A percentile compares a stretch with the other conserved stretches of the same genome.
Conservation (phyloP, 2,329 filamentous ascomycete species). For the Colletotrichum sp. region DNA sequence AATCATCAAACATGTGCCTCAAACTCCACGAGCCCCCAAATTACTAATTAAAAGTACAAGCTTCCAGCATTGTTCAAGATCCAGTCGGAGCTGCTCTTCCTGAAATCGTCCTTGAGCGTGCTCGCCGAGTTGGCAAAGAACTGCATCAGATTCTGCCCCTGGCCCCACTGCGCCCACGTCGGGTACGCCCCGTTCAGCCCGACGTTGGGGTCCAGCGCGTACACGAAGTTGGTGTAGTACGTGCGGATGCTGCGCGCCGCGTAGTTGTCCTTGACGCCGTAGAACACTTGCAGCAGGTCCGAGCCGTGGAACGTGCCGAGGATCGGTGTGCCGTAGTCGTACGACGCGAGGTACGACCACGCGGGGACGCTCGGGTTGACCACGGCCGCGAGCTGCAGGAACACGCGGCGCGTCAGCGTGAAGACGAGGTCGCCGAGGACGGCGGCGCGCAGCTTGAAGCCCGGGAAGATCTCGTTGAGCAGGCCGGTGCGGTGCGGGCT, state of each 20-base stretch:
- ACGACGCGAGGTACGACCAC: conserved; percentile 80
- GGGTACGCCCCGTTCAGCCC: conserved; percentile 41
- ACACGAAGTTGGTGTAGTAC: conserved; percentile 77
- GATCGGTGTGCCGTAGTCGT: conserved; percentile 73
- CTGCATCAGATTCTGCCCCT: conserved; percentile 54
- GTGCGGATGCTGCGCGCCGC: conserved; percentile 39
- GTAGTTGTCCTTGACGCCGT: conserved; percentile 37
- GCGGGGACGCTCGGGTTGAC: conserved; percentile 56
- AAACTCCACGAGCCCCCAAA: background rate
- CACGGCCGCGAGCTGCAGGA: conserved; percentile 47
- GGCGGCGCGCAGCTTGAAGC: conserved; percentile 69
- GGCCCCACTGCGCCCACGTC: conserved; percentile 49
- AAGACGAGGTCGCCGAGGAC: conserved; percentile 69
- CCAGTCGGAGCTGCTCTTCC: conserved; percentile 29
- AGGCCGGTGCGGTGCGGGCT: conserved; percentile 64
- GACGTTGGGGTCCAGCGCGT: conserved; percentile 73
- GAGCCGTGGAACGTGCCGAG: conserved; percentile 79
- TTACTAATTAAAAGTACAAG: background rate
- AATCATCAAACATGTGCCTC: background rate
- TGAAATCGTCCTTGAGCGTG: conserved; percentile 43
- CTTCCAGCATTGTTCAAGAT: conserved; percentile 21
- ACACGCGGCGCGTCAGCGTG: conserved; percentile 38
- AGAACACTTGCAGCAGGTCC: conserved; percentile 72
- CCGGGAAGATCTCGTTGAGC: conserved; percentile 66
- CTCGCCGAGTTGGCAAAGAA: conserved; percentile 40